These are phyloP conservation scores for Venustampulla echinocandica DNA, from an alignment of 495 filamentous ascomycete genomes.

Conservation along the genomic window DNA sequence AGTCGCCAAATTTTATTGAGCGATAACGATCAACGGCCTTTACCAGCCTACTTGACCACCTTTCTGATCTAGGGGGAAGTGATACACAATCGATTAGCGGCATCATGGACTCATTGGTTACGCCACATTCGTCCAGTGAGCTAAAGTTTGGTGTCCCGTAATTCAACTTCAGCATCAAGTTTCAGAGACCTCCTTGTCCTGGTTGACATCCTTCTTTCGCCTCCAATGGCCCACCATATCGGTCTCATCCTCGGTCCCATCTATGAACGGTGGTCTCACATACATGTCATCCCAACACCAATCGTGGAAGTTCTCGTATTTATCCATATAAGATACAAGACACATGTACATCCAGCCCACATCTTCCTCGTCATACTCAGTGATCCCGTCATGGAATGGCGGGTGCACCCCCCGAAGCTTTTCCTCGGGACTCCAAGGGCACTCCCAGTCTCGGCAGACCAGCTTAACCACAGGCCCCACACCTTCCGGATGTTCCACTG, in stretches of 20 bases:
- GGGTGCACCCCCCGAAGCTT: constrained; percentile 6
- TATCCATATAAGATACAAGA: constrained; percentile 8
- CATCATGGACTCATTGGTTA: no score
- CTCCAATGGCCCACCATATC: constrained; percentile 9
- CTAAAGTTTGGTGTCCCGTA: no score
- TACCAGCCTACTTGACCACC: no score
- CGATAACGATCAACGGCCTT: no score
- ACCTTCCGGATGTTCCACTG: constrained; percentile 5
- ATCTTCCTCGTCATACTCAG: constrained; percentile 2
- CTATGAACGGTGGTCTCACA: constrained; percentile 8
- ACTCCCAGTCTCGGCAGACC: constrained; percentile 7
- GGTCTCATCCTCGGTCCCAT: constrained; percentile 4
- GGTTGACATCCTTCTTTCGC: constrained; percentile 5
- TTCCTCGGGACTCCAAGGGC: constrained; percentile 4
- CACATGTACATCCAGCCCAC: constrained; percentile 9
- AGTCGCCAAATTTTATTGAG: no score
- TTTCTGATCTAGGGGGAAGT: no score
- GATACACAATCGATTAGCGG: no score
- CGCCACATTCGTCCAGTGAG: no score
- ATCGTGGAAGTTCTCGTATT: constrained; percentile 9
- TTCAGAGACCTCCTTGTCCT: constrained; percentile 7
- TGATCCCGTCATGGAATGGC: constrained; percentile 7
- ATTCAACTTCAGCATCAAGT: no score
- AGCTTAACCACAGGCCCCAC: constrained; percentile 5
- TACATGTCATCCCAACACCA: constrained; percentile 5